These are phyloP conservation scores for Podospora conica DNA, from an alignment of 495 filamentous ascomycete species.

Conservation along the genomic window DNA sequence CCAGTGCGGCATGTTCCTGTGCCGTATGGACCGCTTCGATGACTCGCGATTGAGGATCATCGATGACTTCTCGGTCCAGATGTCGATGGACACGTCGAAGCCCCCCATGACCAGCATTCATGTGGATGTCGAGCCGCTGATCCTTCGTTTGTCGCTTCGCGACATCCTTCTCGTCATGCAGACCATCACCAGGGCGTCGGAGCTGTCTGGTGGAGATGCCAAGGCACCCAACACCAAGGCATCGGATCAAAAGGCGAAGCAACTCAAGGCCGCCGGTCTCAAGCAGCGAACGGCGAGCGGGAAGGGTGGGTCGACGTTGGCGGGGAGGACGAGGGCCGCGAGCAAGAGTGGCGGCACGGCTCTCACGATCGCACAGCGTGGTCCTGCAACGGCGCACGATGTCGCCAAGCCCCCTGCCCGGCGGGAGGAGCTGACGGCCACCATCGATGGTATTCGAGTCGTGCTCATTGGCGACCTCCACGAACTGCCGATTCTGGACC, in stretches of 20 bases:
- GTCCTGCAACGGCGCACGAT: constrained; percentile 27
- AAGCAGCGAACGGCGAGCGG: constrained; percentile 62
- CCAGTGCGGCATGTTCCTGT: constrained; percentile 95
- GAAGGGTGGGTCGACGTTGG: constrained; percentile 55
- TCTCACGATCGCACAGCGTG: constrained; percentile 5
- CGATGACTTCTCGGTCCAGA: constrained; percentile 87
- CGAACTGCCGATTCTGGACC: constrained; percentile 87
- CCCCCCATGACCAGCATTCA: constrained; percentile 69
- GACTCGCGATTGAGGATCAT: constrained; percentile 80
- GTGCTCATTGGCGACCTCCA: constrained; percentile 94
- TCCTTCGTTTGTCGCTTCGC: constrained; percentile 85
- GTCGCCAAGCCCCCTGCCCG: constrained; percentile 26
- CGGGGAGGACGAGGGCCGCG: constrained; percentile 27
- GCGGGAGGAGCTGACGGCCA: constrained; percentile 78
- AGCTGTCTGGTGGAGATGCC: constrained; percentile 60
- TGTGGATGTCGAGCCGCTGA: constrained; percentile 82
- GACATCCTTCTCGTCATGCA: constrained; percentile 93
- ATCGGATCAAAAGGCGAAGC: constrained; percentile 54
- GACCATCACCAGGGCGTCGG: constrained; percentile 87
- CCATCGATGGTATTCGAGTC: constrained; percentile 81
- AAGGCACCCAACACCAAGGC: constrained; percentile 32
- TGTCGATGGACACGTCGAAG: constrained; percentile 79
- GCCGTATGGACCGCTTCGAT: constrained; percentile 95
- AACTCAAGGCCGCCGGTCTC: constrained; percentile 51
- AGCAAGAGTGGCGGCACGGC: constrained; percentile 19